These are phyloP conservation scores for Pleomassaria siparia DNA, from an alignment of 2,329 filamentous ascomycete species.

Conservation along the genomic window DNA sequence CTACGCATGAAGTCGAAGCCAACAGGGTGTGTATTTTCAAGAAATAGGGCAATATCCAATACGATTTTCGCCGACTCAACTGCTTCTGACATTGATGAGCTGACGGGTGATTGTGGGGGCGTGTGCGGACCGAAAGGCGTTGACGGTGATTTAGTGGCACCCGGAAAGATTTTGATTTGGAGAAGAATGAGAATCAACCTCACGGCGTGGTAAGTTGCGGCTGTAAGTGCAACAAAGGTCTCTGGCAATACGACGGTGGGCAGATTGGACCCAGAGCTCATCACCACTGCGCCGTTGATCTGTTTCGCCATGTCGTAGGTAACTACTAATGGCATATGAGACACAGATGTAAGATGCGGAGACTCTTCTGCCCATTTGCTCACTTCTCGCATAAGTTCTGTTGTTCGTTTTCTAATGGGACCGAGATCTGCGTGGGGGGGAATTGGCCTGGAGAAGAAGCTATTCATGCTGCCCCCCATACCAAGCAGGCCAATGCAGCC, in stretches of 20 bases:
- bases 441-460: slow-evolving; percentile 21
- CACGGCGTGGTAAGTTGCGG: slow-evolving; percentile 22
- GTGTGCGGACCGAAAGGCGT: neutral
- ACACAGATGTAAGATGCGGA: slow-evolving; percentile 19
- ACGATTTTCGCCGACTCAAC: slow-evolving; percentile 11
- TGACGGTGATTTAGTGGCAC: neutral
- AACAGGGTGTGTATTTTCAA: slow-evolving; percentile 25
- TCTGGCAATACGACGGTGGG: slow-evolving; percentile 19
- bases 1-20: slow-evolving; percentile 30
- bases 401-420: slow-evolving; percentile 16
- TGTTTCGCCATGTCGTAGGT: slow-evolving; percentile 14
- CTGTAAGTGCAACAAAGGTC: slow-evolving; percentile 24
- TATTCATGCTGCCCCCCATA: slow-evolving; percentile 19
- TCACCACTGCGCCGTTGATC: neutral
- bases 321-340: slow-evolving; percentile 7
- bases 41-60: slow-evolving; percentile 13
- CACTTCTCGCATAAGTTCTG: slow-evolving; percentile 18
- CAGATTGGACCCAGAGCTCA: neutral
- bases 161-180: slow-evolving; percentile 19
- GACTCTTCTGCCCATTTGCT: slow-evolving; percentile 22
- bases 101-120: slow-evolving; percentile 1
- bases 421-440: slow-evolving; percentile 14
- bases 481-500: slow-evolving; percentile 19
- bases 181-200: slow-evolving; percentile 21
- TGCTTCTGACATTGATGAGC: neutral